These are phyloP conservation scores for Plectosphaerella sp. DNA, from an alignment of 2,329 filamentous ascomycete genomes.

Conservation along the genomic window DNA sequence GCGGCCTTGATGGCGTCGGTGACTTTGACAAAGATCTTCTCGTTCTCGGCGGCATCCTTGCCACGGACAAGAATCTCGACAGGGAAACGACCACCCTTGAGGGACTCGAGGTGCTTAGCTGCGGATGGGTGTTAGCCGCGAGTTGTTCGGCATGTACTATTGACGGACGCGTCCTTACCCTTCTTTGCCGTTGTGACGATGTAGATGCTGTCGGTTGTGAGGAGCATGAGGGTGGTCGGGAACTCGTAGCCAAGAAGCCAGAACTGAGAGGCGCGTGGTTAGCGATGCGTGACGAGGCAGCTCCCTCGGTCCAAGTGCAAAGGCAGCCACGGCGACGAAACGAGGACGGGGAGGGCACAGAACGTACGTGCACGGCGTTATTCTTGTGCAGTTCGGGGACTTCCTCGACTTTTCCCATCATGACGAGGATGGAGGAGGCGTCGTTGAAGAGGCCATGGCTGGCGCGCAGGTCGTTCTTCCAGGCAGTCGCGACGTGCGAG, in stretches of 20 bases:
- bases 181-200: constrained; percentile 97
- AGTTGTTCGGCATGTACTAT: not conserved
- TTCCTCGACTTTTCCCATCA: constrained; percentile 95
- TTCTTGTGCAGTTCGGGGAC: constrained; percentile 87
- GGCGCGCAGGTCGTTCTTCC: constrained; percentile 93
- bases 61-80: constrained; percentile 88
- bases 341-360: constrained; percentile 4
- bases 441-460: constrained; percentile 83
- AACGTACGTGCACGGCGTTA: constrained; percentile 86
- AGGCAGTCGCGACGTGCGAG: constrained; percentile 78
- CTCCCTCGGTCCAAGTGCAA: not conserved
- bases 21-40: constrained; percentile 82
- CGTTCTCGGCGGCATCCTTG: constrained; percentile 88
- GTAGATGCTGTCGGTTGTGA: constrained; percentile 84
- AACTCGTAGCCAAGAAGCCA: constrained; percentile 99
- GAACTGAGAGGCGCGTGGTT: constrained; percentile 55
- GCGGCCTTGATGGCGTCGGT: constrained; percentile 81
- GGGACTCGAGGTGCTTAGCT: constrained; percentile 89
- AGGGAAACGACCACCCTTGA: constrained; percentile 88
- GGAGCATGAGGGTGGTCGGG: constrained; percentile 87
- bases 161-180: constrained; percentile 48
- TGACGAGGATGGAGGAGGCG: constrained; percentile 78
- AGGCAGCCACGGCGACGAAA: constrained; percentile 3
- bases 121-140: not conserved
- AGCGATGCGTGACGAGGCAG: constrained; percentile 6